These are phyloP conservation scores for peach (Prunus persica) DNA, from an alignment of 306 rosid species.

Conservation along the genomic window DNA sequence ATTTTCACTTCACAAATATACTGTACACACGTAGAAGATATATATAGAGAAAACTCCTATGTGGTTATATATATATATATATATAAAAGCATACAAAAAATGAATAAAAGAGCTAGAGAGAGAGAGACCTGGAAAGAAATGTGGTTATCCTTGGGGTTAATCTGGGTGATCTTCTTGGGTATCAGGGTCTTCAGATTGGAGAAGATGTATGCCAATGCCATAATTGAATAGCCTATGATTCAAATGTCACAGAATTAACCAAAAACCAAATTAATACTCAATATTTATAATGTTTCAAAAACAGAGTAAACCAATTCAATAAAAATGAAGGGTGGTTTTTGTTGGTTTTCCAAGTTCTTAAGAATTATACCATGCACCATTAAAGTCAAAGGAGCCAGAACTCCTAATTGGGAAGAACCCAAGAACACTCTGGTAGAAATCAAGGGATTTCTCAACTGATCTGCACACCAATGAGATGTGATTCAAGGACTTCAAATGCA, in stretches of 20 bases:
- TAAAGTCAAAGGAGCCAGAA: conserved; percentile 41
- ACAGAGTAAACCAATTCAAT: not conserved
- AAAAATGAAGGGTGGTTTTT: not conserved
- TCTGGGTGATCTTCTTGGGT: conserved; percentile 39
- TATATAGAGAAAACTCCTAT: too few relatives aligned
- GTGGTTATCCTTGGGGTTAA: conserved; percentile 71
- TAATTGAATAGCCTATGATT: conserved; percentile 59
- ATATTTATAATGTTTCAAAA: not conserved
- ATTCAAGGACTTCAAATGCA: conserved; percentile 68
- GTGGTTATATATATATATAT: too few relatives aligned
- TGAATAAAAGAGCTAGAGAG: not conserved
- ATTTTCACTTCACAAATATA: too few relatives aligned
- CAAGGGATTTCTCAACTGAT: conserved; percentile 59
- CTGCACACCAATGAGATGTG: conserved; percentile 71
- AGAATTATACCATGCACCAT: conserved; percentile 47
- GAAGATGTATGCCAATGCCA: conserved; percentile 79
- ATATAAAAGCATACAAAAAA: not conserved
- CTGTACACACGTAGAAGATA: too few relatives aligned
- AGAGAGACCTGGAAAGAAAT: conserved; percentile 51
- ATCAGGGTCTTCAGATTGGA: conserved; percentile 61
- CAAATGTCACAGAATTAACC: not conserved
- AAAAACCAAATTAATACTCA: not conserved
- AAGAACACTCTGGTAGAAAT: conserved; percentile 63
- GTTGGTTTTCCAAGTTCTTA: not conserved
- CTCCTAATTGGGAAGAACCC: conserved; percentile 56